Evolutionary conservation across 176 grass and related monocot species (phyloP).

Genomic region (Triticum turgidum): DNA sequence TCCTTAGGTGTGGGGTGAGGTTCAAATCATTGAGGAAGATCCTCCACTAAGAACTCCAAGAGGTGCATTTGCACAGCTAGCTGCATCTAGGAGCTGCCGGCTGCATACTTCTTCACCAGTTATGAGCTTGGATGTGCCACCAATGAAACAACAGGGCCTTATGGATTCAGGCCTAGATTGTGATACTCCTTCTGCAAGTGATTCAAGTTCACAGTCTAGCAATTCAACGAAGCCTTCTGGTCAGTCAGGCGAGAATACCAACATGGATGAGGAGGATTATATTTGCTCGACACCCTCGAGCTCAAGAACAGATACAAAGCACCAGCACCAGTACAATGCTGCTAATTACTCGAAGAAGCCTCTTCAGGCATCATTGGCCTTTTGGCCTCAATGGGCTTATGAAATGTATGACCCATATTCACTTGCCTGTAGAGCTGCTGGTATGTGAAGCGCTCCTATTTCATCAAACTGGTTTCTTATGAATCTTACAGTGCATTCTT

Average conservation of each 20-base stretch:
- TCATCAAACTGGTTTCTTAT: slow-evolving; percentile 10
- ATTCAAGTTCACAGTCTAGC: slow-evolving; percentile 53
- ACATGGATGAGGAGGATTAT: slow-evolving; percentile 29
- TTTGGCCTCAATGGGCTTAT: slow-evolving; percentile 92
- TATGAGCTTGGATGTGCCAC: slow-evolving; percentile 37
- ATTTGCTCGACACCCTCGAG: slow-evolving; percentile 26
- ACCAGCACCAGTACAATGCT: slow-evolving; percentile 21
- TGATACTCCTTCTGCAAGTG: slow-evolving; percentile 24
- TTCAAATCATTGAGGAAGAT: slow-evolving; percentile 96
- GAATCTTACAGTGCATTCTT: neutral
- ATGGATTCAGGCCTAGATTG: slow-evolving; percentile 44
- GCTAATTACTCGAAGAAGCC: slow-evolving; percentile 33
- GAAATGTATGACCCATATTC: slow-evolving; percentile 89
- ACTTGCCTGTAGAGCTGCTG: slow-evolving; percentile 77
- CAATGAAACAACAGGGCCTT: slow-evolving; percentile 40
- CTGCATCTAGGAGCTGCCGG: slow-evolving; percentile 45
- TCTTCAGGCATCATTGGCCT: slow-evolving; percentile 63
- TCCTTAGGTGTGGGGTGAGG: slow-evolving; percentile 79
- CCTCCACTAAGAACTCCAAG: slow-evolving; percentile 73
- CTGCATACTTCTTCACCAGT: slow-evolving; percentile 23
- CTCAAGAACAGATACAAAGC: slow-evolving; percentile 41
- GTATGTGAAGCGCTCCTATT: slow-evolving; percentile 37
- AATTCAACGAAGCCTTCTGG: slow-evolving; percentile 43
- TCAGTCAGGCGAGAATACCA: slow-evolving; percentile 26
- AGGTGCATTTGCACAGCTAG: slow-evolving; percentile 75